Base-by-base conservation (phyloP, 352 stramenopile species). In the Globisporangium barbulae region DNA sequence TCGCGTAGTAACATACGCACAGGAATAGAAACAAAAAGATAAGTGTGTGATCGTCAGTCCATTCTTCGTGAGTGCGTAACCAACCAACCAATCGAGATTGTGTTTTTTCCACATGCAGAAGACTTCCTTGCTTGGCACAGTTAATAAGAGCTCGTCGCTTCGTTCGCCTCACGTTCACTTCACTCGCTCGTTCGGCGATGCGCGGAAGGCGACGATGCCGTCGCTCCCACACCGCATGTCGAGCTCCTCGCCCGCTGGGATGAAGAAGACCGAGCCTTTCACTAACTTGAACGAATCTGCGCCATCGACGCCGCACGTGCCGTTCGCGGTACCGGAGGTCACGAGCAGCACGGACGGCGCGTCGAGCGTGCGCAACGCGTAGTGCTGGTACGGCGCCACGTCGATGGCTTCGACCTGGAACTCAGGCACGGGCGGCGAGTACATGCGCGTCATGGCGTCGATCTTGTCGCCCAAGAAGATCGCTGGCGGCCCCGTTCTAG, bases 391-490 rank as follows among this genome's bases (percentile, higher is more conserved):
- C n/a, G 72, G 44, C 17, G 74, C 73, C 2, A 90, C 44, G 12
- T 79, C 66, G 12, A 91, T 61, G 4, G 70, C 73, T 60, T 94
- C 85, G 0, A 98, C 90, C 70, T 97, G 87, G 65, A 98, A 98
- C 67, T 98, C 93, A 1, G 86, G 88, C 31, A 94, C 91, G 3
- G 93, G 93, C 1, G 93, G 86, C 37, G 83, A 88, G 73, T 98
- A 98, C 57, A 95, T 69, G 30, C 94, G 86, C 57, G 88, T 73
- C 39, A 80, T 65, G 7, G 75, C 71, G 65, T 95, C 75, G 21
- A 86, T 41, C 10, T 71, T 71, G 58, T 87, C 81, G 10, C 75
- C 74, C 13, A 73, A 72, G 12, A 82, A 72, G 68, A 85, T 86
- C 69, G 65, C 81, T 68, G 70, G 79, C 71, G 31, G 73, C 64